Percentiles rank a stretch among this genome's conserved stretches.
phyloP scores from a whole-genome alignment of 78 protist genomes.

The Blattamonas nauphoetae region DNA sequence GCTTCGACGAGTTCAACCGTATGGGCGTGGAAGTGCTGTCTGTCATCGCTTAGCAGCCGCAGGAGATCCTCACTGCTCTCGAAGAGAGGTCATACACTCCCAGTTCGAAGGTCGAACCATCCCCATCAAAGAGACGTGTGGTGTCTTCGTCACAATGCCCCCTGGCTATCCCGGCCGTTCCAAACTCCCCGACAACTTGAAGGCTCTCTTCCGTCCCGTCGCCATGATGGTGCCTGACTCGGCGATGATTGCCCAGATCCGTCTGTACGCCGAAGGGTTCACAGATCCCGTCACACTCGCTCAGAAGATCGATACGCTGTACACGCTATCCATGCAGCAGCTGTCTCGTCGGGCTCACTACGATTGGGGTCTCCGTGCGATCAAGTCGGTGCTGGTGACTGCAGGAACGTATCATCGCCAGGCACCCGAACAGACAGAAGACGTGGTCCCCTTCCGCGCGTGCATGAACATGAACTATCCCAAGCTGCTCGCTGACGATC shows the following conservation, averaged over 20 bases:
- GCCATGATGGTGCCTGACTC: constrained; percentile 78
- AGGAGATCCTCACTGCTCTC: constrained; percentile 46
- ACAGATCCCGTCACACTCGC: constrained; percentile 9
- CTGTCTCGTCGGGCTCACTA: neutral
- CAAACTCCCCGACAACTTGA: constrained; percentile 75
- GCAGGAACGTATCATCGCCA: constrained; percentile 36
- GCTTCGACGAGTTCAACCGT: constrained; percentile 55
- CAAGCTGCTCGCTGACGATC: constrained; percentile 53
- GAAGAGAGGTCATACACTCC: constrained; percentile 16
- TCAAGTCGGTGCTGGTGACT: constrained; percentile 43
- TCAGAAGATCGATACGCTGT: constrained; percentile 32
- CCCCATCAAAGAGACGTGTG: constrained; percentile 42
- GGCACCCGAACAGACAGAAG: constrained; percentile 14
- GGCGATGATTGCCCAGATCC: constrained; percentile 62
- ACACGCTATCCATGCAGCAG: constrained; percentile 42
- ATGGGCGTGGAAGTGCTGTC: constrained; percentile 63
- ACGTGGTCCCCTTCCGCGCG: constrained; percentile 44
- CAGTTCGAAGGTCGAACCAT: constrained; percentile 49
- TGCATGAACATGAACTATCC: constrained; percentile 55
- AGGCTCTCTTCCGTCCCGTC: constrained; percentile 67
- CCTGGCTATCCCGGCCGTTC: constrained; percentile 78
- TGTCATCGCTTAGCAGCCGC: constrained; percentile 74
- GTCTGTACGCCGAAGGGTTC: constrained; percentile 48
- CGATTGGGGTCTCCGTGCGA: constrained; percentile 55
- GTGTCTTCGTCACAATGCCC: constrained; percentile 74